Percentiles rank a stretch among this genome's conserved stretches.
phyloP scores from a whole-genome alignment of 2,329 filamentous ascomycete genomes.

The Beauveria scarabaeidicola region DNA sequence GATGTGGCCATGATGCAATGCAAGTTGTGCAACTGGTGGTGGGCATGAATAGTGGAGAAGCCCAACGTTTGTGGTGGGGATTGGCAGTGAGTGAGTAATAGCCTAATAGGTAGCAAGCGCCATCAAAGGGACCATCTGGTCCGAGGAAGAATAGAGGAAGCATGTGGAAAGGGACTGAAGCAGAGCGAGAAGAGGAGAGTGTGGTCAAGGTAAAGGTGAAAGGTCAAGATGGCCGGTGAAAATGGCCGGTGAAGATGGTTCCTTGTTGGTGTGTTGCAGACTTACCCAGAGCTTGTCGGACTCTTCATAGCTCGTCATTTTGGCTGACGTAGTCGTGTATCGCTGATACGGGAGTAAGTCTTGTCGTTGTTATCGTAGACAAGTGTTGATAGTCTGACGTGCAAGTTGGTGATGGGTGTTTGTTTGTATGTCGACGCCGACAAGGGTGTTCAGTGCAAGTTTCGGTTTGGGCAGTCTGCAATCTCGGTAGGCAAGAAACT shows the following conservation, averaged over 20 bases:
- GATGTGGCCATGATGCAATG: constrained; percentile 4
- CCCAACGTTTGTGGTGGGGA: constrained; percentile 1
- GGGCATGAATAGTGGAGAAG: neutral
- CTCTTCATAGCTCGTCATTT: constrained; percentile 1
- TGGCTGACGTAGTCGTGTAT: neutral
- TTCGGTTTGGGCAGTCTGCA: neutral
- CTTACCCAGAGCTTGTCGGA: constrained; percentile 43
- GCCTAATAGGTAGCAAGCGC: neutral
- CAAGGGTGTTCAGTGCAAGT: no score
- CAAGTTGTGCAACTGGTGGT: neutral
- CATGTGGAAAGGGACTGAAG: neutral
- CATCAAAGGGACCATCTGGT: neutral
- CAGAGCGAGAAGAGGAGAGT: no score
- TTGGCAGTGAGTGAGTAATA: neutral
- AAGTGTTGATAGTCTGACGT: no score
- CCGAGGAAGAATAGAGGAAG: constrained; percentile 2
- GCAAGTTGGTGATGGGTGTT: no score
- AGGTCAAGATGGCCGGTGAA: no score
- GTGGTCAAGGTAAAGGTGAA: no score
- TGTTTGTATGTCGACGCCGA: no score
- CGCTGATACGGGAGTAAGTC: neutral
- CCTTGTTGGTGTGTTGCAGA: constrained; percentile 9
- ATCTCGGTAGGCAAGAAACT: neutral
- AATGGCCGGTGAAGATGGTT: no score
- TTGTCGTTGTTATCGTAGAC: neutral